Evolutionary conservation across 2,329 filamentous ascomycete genomes (phyloP).

Genomic region (Chaetomium globosum): DNA sequence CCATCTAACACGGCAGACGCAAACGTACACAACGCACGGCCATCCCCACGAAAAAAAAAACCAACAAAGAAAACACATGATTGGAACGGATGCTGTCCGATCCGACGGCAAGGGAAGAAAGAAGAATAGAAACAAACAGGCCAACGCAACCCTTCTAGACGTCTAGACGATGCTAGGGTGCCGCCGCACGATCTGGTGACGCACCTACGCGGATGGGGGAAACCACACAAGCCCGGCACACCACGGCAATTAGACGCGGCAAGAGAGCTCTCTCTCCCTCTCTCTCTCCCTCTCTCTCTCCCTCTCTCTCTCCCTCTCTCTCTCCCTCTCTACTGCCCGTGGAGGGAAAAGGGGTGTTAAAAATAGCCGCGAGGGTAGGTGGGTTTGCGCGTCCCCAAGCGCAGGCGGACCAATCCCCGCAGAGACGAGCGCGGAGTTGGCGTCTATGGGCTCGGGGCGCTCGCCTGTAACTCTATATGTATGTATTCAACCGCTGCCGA

Average conservation of each 20-base stretch:
- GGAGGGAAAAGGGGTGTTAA: not conserved
- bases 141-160: not conserved
- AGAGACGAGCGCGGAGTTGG: not conserved
- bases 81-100: slow-evolving; percentile 1
- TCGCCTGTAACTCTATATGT: not conserved
- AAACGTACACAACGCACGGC: not conserved
- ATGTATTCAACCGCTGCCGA: slow-evolving; percentile 14
- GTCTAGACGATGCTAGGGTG: too few species aligned
- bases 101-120: not conserved
- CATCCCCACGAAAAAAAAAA: not conserved
- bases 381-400: slow-evolving; percentile 5
- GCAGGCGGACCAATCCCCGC: not conserved
- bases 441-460: slow-evolving; percentile 8
- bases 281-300: too few species aligned
- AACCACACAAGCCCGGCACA: not conserved
- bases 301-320: too few species aligned
- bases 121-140: not conserved
- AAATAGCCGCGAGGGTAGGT: slow-evolving; percentile 17
- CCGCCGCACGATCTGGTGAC: too few species aligned
- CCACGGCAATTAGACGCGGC: not conserved
- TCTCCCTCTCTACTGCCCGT: too few species aligned
- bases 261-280: not conserved
- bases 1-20: not conserved
- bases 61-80: not conserved
- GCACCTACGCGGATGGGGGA: not conserved